Conservation (phyloP, 345 rosid species). For the Melaleuca quinquenervia region DNA sequence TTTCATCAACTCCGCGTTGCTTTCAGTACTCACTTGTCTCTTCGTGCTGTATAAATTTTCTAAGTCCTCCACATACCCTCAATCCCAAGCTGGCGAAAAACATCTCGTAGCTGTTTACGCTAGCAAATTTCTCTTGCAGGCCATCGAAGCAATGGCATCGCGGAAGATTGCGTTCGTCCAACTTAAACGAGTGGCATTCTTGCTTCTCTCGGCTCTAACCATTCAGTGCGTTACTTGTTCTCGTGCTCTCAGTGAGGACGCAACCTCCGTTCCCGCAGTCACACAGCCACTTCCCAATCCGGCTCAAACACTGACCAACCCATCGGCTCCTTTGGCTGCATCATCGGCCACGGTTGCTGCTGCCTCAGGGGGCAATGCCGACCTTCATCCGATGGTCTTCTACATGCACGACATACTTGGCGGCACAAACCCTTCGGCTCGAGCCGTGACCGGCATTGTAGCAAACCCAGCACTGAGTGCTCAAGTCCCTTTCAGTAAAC, state of each 20-base stretch:
- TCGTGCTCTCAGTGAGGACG: background rate
- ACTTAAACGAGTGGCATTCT: conserved; percentile 4
- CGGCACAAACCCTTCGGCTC: conserved; percentile 66
- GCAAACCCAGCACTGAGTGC: conserved; percentile 57
- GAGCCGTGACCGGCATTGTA: conserved; percentile 67
- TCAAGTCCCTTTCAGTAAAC: conserved; percentile 77
- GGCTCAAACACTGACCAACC: background rate
- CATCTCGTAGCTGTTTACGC: background rate
- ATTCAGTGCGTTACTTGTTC: background rate
- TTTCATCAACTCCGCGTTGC: background rate
- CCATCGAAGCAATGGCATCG: background rate
- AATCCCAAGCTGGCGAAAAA: background rate
- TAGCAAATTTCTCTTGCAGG: background rate
- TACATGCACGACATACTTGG: conserved; percentile 81
- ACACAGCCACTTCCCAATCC: background rate
- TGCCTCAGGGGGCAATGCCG: background rate
- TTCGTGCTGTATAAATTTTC: background rate
- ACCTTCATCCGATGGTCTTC: conserved; percentile 32
- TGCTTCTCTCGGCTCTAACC: background rate
- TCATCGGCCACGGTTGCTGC: conserved; percentile 10
- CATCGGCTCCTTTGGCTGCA: background rate
- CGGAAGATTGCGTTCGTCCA: background rate
- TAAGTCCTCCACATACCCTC: background rate
- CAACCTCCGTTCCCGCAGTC: background rate
- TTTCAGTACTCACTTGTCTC: background rate